Conservation (phyloP, 2,329 filamentous ascomycete genomes). For the Pseudonectria buxi region DNA sequence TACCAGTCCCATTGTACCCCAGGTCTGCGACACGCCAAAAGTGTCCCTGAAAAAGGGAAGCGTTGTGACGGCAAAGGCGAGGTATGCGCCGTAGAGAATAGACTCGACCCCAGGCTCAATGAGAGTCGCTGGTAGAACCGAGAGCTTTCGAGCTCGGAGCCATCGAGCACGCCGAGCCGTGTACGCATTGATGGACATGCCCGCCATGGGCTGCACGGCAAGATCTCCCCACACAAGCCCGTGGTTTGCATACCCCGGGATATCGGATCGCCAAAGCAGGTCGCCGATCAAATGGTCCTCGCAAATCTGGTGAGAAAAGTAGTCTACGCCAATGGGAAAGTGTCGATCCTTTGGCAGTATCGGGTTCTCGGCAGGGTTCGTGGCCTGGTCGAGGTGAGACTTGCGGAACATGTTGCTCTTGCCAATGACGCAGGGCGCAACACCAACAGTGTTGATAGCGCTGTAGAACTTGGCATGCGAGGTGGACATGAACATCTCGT, state of each 20-base stretch:
- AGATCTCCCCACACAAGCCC: constrained; percentile 78
- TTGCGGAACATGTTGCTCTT: constrained; percentile 99
- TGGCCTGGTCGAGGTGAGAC: constrained; percentile 75
- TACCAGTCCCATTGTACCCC: constrained; percentile 55
- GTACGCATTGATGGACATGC: constrained; percentile 72
- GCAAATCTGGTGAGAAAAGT: constrained; percentile 93
- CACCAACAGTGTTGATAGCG: constrained; percentile 85
- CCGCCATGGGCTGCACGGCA: constrained; percentile 81
- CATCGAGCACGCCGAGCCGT: constrained; percentile 77
- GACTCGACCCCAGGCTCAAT: constrained; percentile 91
- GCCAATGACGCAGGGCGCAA: constrained; percentile 90
- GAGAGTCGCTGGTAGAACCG: constrained; percentile 78
- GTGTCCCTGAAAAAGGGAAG: constrained; percentile 54
- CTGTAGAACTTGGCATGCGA: constrained; percentile 96
- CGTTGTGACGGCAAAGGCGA: constrained; percentile 71
- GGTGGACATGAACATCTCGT: constrained; percentile 92
- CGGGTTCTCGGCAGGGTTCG: constrained; percentile 41
- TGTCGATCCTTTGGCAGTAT: constrained; percentile 33
- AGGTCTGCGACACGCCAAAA: constrained; percentile 55
- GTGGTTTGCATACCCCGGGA: constrained; percentile 68
- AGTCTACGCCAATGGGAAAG: constrained; percentile 68
- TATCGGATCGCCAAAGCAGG: constrained; percentile 68
- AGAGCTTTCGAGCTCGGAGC: constrained; percentile 91
- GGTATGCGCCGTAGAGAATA: constrained; percentile 73
- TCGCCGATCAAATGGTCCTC: constrained; percentile 97